These are phyloP conservation scores for Calendula officinalis DNA, from an alignment of 129 eudicot genomes.

Conservation along the genomic window DNA sequence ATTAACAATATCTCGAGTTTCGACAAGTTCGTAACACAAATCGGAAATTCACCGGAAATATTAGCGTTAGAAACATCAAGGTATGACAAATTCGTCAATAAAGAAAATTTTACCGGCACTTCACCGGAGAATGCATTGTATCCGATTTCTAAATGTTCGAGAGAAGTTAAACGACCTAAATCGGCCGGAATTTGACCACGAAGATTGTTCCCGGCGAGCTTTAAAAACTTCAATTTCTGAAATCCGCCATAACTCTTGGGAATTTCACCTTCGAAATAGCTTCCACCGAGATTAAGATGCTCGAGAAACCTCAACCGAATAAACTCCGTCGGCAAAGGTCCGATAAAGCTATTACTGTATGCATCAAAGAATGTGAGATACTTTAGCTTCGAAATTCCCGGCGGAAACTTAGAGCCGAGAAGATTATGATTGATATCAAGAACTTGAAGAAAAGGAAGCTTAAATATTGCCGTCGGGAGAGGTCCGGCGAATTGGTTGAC, in stretches of 20 bases:
- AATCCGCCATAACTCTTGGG: conserved; percentile 63
- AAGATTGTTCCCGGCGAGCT: conserved; percentile 66
- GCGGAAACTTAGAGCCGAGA: conserved; percentile 59
- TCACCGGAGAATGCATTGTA: conserved; percentile 55
- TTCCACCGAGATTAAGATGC: conserved; percentile 84
- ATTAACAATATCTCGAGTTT: conserved; percentile 51
- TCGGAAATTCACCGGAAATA: conserved; percentile 67
- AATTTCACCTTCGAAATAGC: conserved; percentile 77
- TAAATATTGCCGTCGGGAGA: conserved; percentile 50
- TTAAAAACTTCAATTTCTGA: conserved; percentile 44
- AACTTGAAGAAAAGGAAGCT: conserved; percentile 49
- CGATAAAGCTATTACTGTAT: conserved; percentile 78
- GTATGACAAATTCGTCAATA: conserved; percentile 50
- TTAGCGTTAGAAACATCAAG: conserved; percentile 63
- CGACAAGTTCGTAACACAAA: conserved; percentile 49
- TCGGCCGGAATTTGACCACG: conserved; percentile 60
- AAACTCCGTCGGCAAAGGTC: conserved; percentile 68
- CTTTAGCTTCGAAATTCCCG: conserved; percentile 58
- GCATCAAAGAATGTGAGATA: conserved; percentile 51
- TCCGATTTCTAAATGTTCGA: conserved; percentile 75
- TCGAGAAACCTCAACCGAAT: conserved; percentile 49
- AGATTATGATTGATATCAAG: conserved; percentile 76
- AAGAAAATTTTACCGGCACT: conserved; percentile 44
- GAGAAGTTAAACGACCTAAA: conserved; percentile 45
- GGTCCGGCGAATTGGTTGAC: conserved; percentile 59